phyloP scores from a whole-genome alignment of 2,329 filamentous ascomycete genomes.

The Fonsecaea pedrosoi region DNA sequence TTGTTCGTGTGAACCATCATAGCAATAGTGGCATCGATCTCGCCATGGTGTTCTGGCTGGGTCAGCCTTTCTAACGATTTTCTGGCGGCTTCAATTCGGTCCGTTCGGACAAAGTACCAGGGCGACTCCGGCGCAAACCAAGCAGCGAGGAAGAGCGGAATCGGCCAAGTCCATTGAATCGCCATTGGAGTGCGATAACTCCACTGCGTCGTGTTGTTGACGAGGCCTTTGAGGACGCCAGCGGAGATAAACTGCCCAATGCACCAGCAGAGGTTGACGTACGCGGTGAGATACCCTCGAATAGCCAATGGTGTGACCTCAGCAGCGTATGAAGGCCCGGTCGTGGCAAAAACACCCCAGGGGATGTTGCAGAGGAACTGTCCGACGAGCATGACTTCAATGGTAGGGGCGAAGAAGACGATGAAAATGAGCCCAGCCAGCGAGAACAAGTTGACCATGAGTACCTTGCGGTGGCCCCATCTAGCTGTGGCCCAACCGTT shows the following conservation, averaged over 20 bases:
- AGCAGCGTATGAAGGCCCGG: conserved; percentile 66
- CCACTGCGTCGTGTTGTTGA: conserved; percentile 32
- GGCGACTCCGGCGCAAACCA: conserved; percentile 39
- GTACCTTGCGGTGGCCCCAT: conserved; percentile 56
- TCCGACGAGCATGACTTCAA: conserved; percentile 56
- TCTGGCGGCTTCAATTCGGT: conserved; percentile 45
- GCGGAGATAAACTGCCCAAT: conserved; percentile 64
- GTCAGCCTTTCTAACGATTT: conserved; percentile 44
- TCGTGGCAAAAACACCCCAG: conserved; percentile 38
- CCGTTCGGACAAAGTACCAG: conserved; percentile 46
- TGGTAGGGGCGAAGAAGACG: conserved; percentile 58
- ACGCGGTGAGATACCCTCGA: conserved; percentile 65
- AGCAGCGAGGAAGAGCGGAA: conserved; percentile 35
- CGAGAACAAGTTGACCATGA: conserved; percentile 54
- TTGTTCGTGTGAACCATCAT: conserved; percentile 51
- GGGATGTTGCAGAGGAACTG: conserved; percentile 57
- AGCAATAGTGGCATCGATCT: conserved; percentile 44
- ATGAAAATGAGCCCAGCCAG: conserved; percentile 58
- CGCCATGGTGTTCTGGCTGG: conserved; percentile 43
- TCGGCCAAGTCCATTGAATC: conserved; percentile 41
- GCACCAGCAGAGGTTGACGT: conserved; percentile 68
- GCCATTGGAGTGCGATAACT: too few relatives aligned
- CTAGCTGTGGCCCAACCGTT: conserved; percentile 27
- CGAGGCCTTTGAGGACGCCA: conserved; percentile 36
- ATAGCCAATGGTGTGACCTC: conserved; percentile 68